Evolutionary conservation across 1,284 basidiomycete genomes (phyloP), one percentile per base, ranked within the genome.

Genomic region (Marasmius oreades): DNA sequence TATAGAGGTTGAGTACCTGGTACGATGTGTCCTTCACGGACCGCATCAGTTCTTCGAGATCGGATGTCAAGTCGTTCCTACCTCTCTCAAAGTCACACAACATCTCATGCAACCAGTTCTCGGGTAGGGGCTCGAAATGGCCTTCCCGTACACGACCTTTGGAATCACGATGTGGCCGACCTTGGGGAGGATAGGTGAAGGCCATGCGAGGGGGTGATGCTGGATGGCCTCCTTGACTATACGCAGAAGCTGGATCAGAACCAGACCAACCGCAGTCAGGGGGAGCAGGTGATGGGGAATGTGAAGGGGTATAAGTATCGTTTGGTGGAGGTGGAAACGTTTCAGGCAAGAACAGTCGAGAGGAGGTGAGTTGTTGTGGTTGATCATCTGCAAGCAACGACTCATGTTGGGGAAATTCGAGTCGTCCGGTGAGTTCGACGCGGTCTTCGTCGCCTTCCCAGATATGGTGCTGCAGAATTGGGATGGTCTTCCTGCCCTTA

Each of bases 391-490:
- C 47, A 16, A 53, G 20, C 3, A 43, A 33, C 6, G 22, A 20
- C 28, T 51, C 50, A 23, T 51, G 37, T 6, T 31, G 16, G 14
- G 47, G 47, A 2, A 43, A 23, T 1, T 54, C 39, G 34, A 20
- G 39, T 28, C 45, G 46, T 10, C 31, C 46, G 20, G 24, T 45
- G 16, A 58, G 46, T n/a, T 18, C n/a, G 4, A 53, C 26, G n/a
- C 18, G 18, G 18, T 47, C 56, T 7, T 28, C 47, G 7, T 54
- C 52, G 11, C 53, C 22, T 33, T 36, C 47, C 56, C 56, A 58
- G 2, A 34, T 44, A 33, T 58, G 56, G 18, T 51, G 50, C 11
- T 53, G 52, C 4, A 58, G 43, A 12, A 58, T 47, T 12, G 56
- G 56, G 18, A 58, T 55, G 20, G 31, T 43, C 16, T 55, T 33